phyloP scores from a whole-genome alignment of 768 basidiomycete genomes.

The Mycena alexandri region DNA sequence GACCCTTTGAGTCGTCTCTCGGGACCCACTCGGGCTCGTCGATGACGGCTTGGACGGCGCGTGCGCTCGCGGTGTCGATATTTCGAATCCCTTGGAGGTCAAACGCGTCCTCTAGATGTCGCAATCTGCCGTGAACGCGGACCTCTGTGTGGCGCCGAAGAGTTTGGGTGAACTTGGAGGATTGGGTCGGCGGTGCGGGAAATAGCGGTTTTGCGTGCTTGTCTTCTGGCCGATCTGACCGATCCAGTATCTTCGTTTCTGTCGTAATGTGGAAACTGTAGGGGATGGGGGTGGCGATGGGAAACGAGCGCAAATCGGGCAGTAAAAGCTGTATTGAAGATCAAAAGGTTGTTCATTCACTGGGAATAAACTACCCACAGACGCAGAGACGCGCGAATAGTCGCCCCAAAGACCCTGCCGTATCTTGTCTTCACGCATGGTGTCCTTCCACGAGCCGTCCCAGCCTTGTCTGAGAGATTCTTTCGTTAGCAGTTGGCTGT shows the following conservation, averaged over 20 bases:
- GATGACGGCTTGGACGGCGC: background rate
- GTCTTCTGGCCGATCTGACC: slow-evolving; percentile 18
- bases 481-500: slow-evolving; percentile 6
- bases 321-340: slow-evolving; percentile 4
- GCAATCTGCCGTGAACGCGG: background rate
- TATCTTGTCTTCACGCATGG: slow-evolving; percentile 1
- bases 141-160: background rate
- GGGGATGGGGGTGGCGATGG: slow-evolving; percentile 25
- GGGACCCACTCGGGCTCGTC: slow-evolving; percentile 26
- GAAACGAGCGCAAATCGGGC: slow-evolving; percentile 20
- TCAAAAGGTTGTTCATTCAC: background rate
- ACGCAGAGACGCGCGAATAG: slow-evolving; percentile 8
- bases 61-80: background rate
- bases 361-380: background rate
- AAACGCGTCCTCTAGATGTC: background rate
- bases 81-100: slow-evolving; percentile 7
- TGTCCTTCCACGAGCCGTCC: slow-evolving; percentile 5
- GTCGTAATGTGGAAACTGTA: slow-evolving; percentile 22
- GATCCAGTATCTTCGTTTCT: slow-evolving; percentile 18
- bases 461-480: slow-evolving; percentile 27
- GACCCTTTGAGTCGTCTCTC: slow-evolving; percentile 9
- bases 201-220: slow-evolving; percentile 27
- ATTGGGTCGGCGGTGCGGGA: slow-evolving; percentile 10
- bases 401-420: slow-evolving; percentile 27
- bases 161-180: background rate